Conservation (phyloP, 2,329 filamentous ascomycete species). For the Metarhizium brunneum region DNA sequence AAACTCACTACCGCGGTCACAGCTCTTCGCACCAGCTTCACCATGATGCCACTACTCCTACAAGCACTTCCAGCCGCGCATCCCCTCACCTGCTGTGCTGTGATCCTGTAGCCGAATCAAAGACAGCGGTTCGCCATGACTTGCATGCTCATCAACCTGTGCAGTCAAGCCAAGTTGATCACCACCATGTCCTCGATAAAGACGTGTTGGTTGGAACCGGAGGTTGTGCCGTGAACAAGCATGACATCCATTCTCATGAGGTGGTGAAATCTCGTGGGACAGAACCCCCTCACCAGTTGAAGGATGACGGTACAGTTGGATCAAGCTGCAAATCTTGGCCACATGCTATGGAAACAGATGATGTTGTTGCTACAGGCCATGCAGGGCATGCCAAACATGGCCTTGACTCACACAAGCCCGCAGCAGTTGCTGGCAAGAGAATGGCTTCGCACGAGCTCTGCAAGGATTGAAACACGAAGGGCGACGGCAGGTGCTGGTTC, state of each 20-base stretch:
- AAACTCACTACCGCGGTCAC: not conserved
- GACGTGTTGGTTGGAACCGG: conserved; percentile 3
- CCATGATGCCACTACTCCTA: conserved; percentile 3
- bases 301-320: conserved; percentile 1
- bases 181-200: conserved; percentile 4
- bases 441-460: not conserved
- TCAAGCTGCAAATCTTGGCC: not conserved
- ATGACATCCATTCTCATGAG: conserved; percentile 6
- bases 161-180: not conserved
- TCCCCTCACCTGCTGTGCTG: conserved; percentile 6
- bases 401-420: not conserved
- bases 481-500: not conserved
- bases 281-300: conserved; percentile 2
- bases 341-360: conserved; percentile 4
- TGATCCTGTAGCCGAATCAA: conserved; percentile 3
- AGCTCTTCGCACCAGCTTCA: conserved; percentile 5
- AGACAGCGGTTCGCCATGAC: not conserved
- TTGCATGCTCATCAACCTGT: conserved; percentile 2
- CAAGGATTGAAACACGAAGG: not conserved
- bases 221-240: not conserved
- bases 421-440: not conserved
- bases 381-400: not conserved
- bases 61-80: not conserved
- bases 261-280: not conserved
- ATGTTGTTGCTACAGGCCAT: not conserved